phyloP scores from a whole-genome alignment of 495 filamentous ascomycete species.

The Tuber calosporum region DNA sequence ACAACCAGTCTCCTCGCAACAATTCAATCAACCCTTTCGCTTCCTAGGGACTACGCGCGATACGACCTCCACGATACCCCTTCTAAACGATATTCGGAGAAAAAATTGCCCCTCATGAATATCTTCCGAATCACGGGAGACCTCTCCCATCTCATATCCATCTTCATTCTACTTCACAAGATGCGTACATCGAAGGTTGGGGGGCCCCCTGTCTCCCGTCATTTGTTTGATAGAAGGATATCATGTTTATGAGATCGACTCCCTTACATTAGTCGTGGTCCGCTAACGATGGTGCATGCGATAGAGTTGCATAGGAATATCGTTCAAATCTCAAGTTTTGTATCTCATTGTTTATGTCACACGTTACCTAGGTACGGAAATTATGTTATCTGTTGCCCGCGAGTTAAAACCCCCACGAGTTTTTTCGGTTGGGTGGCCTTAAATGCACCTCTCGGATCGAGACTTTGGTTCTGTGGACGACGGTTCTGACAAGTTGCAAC shows the following conservation, averaged over 20 bases:
- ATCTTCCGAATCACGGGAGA: slow-evolving; percentile 48
- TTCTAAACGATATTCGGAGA: slow-evolving; percentile 23
- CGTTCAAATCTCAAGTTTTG: slow-evolving; percentile 92
- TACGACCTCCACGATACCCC: slow-evolving; percentile 25
- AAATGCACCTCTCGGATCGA: background rate
- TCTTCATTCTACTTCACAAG: slow-evolving; percentile 90
- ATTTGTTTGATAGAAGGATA: background rate
- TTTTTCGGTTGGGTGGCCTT: background rate
- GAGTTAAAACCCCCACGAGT: background rate
- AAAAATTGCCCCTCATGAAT: slow-evolving; percentile 33
- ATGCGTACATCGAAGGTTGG: slow-evolving; percentile 80
- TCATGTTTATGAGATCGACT: background rate
- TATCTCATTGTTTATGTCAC: slow-evolving; percentile 91
- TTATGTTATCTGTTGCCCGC: background rate
- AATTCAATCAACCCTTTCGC: background rate
- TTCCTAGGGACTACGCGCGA: slow-evolving; percentile 18
- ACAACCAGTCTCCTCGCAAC: slow-evolving; percentile 33
- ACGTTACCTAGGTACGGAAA: slow-evolving; percentile 59
- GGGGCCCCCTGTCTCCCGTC: background rate
- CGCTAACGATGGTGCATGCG: slow-evolving; percentile 2
- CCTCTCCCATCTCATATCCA: slow-evolving; percentile 88
- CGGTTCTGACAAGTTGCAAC: slow-evolving; percentile 5
- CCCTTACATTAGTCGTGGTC: background rate
- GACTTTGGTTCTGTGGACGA: background rate
- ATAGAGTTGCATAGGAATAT: slow-evolving; percentile 93